Evolutionary conservation across 2,329 filamentous ascomycete genomes (phyloP).

Genomic region (Trichophyton rubrum): DNA sequence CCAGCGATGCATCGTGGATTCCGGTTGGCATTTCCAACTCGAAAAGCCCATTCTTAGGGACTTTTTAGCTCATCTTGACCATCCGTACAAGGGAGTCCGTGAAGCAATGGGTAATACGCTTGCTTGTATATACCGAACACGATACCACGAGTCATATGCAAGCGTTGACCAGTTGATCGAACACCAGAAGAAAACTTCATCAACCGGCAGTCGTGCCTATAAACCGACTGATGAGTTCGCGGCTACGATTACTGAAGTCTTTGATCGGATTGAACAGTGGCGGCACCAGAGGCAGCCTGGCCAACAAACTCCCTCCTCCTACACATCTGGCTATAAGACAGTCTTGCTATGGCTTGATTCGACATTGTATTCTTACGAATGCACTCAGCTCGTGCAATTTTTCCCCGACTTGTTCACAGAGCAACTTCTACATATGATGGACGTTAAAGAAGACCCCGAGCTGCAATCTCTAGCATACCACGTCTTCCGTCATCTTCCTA

Average conservation of each 20-base stretch:
- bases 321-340: slow-evolving; percentile 93
- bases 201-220: slow-evolving; percentile 76
- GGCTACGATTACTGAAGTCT: slow-evolving; percentile 59
- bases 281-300: slow-evolving; percentile 70
- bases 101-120: slow-evolving; percentile 88
- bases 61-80: slow-evolving; percentile 82
- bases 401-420: slow-evolving; percentile 84
- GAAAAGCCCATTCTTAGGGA: slow-evolving; percentile 79
- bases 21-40: slow-evolving; percentile 91
- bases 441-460: slow-evolving; percentile 96
- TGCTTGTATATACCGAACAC: slow-evolving; percentile 74
- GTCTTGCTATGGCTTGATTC: slow-evolving; percentile 90
- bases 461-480: slow-evolving; percentile 89
- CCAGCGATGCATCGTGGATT: slow-evolving; percentile 74
- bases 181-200: slow-evolving; percentile 64
- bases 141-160: slow-evolving; percentile 87
- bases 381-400: slow-evolving; percentile 78
- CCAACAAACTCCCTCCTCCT: slow-evolving; percentile 84
- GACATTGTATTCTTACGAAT: slow-evolving; percentile 82
- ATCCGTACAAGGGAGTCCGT: slow-evolving; percentile 93
- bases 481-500: slow-evolving; percentile 90
- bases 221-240: slow-evolving; percentile 62
- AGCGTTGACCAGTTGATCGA: slow-evolving; percentile 64
- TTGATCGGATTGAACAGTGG: slow-evolving; percentile 73
- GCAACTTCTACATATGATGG: slow-evolving; percentile 98